Evolutionary conservation across 768 basidiomycete genomes (phyloP), one percentile per base, ranked within the genome.

Genomic region (Suillus hirtellus): DNA sequence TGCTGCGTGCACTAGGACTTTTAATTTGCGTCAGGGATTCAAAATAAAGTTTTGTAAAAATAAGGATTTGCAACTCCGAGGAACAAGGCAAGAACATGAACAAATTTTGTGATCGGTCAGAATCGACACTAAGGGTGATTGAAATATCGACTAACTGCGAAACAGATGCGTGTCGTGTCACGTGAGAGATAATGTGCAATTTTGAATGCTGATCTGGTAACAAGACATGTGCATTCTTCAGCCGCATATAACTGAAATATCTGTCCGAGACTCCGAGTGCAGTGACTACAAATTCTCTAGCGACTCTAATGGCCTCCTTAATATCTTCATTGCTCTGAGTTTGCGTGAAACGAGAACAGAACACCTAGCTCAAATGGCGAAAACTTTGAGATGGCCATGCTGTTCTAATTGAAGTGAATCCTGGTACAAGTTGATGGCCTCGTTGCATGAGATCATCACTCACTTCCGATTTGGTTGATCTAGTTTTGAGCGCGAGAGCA

Each of bases 241-340:
- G 31, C 31, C 31, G 31, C 31, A 27, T 8, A 15, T 50, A 50
- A 24, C 24, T 27, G 14, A 9, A 3, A 27, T 1, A 15, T 27
- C 49, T 50, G 4, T 64, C 27, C 6, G n/a, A n/a, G n/a, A n/a
- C n/a, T n/a, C n/a, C n/a, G 63, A 43, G 60, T 71, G 69, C 24
- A 47, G 61, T 42, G 21, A 27, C 11, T 50, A 59, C 19, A 59
- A 34, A 6, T 46, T 27, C 4, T 4, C 35, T 14, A 64, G 50
- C 19, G 66, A 50, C 12, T 37, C 54, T 11, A 34, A 64, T 64
- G 24, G 55, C 52, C 21, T 61, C 63, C 10, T 60, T 54, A 3
- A 66, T 12, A 43, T 66, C 34, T 56, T 34, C 8, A 7, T 31
- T 12, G 4, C 42, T 52, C 27, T 37, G 31, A 63, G 2, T 27